Evolutionary conservation across 352 stramenopile species (phyloP).

Genomic region (Pythium scleroteichum): DNA sequence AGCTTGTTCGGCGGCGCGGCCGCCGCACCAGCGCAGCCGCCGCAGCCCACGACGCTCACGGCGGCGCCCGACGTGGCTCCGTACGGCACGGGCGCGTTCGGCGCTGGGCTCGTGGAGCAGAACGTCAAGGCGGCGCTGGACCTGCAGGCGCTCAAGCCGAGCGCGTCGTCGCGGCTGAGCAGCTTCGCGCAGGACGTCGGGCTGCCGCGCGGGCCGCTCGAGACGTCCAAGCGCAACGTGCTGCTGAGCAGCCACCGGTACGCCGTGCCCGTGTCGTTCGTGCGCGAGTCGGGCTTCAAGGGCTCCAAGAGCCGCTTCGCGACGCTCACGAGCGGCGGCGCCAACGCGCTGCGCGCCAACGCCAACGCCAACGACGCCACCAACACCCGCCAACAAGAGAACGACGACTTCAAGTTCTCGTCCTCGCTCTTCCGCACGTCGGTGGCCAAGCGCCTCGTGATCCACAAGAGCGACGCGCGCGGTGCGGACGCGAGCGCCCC

Average conservation of each 20-base stretch:
- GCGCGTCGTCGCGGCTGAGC: conserved; percentile 48
- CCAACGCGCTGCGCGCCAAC: conserved; percentile 20
- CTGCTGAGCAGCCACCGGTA: conserved; percentile 34
- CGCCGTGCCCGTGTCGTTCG: conserved; percentile 70
- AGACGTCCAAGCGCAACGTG: conserved; percentile 67
- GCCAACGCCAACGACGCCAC: conserved; percentile 16
- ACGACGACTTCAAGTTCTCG: conserved; percentile 36
- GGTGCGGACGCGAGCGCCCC: conserved; percentile 11
- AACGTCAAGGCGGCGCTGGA: conserved; percentile 35
- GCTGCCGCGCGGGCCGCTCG: conserved; percentile 59
- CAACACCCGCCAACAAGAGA: conserved; percentile 2
- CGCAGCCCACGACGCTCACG: conserved; percentile 34
- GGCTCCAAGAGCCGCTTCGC: conserved; percentile 64
- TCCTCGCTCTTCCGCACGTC: conserved; percentile 35
- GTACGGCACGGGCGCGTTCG: conserved; percentile 55
- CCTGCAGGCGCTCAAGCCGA: conserved; percentile 24
- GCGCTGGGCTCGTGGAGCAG: conserved; percentile 50
- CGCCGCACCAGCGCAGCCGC: conserved; percentile 16
- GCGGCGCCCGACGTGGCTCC: conserved; percentile 53
- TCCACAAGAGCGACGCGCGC: conserved; percentile 25
- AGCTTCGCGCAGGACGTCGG: conserved; percentile 71
- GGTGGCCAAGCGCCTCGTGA: conserved; percentile 28
- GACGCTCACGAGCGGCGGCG: conserved; percentile 42
- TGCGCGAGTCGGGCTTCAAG: conserved; percentile 69
- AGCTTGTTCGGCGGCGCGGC: conserved; percentile 12